These are phyloP conservation scores for Crepidotus sp. DNA, from an alignment of 1,284 basidiomycete genomes.

Conservation along the genomic window DNA sequence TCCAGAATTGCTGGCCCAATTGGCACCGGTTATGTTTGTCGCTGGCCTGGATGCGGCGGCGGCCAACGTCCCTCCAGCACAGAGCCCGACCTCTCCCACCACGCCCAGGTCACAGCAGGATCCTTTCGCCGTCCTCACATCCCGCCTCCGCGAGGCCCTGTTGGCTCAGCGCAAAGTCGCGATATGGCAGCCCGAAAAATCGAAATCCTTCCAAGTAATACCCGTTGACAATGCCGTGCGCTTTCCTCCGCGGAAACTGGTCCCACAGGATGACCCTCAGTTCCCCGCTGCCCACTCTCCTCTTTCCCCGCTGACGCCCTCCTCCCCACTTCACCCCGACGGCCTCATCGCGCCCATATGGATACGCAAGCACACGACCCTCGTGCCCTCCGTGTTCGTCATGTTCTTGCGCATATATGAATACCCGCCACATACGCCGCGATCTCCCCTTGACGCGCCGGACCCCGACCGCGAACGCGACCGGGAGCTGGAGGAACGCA, in stretches of 20 bases:
- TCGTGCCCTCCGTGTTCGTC: conserved; percentile 89
- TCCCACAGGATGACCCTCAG: conserved; percentile 44
- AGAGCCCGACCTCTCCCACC: conserved; percentile 24
- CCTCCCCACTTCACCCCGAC: conserved; percentile 87
- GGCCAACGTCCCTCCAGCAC: conserved; percentile 18
- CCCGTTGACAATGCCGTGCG: conserved; percentile 76
- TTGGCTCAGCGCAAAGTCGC: conserved; percentile 51
- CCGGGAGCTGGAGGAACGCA: conserved; percentile 59
- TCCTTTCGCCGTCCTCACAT: conserved; percentile 43
- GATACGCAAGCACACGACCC: conserved; percentile 89
- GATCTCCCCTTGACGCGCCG: conserved; percentile 45
- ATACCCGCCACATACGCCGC: conserved; percentile 32
- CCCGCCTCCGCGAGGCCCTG: conserved; percentile 56
- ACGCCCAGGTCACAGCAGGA: conserved; percentile 34
- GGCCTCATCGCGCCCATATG: conserved; percentile 95
- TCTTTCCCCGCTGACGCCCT: conserved; percentile 79
- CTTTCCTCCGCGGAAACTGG: conserved; percentile 81
- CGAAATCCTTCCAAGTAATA: conserved; percentile 71
- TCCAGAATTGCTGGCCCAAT: conserved; percentile 72
- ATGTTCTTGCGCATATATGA: conserved; percentile 82
- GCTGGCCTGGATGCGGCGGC: conserved; percentile 60
- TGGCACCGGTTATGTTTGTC: conserved; percentile 88
- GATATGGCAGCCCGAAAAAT: conserved; percentile 56
- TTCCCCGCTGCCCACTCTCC: conserved; percentile 69
- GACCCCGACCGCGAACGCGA: conserved; percentile 46